Evolutionary conservation across 2,329 filamentous ascomycete species (phyloP).

Genomic region (Fusarium napiforme): DNA sequence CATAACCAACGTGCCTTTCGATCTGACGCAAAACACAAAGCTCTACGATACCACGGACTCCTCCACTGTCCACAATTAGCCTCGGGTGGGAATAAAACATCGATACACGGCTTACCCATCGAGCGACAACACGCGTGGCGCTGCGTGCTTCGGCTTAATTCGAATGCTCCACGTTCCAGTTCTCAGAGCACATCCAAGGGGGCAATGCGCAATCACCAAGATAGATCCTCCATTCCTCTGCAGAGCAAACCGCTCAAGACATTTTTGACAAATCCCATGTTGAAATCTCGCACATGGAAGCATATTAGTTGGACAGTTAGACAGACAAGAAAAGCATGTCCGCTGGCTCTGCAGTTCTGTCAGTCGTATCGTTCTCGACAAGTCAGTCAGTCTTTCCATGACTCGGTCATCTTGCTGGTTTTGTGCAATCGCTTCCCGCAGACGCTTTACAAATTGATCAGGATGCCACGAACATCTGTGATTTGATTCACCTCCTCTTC

Average conservation of each 20-base stretch:
- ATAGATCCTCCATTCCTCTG: background rate
- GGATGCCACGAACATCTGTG: slow-evolving; percentile 13
- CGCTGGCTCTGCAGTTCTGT: slow-evolving; percentile 1
- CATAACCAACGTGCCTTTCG: background rate
- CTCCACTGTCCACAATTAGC: background rate
- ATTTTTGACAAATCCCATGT: slow-evolving; percentile 21
- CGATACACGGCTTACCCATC: background rate
- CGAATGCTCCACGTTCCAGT: slow-evolving; percentile 17
- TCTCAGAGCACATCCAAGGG: background rate
- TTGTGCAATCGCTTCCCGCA: background rate
- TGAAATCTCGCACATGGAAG: slow-evolving; percentile 5
- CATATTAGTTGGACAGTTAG: slow-evolving; percentile 15
- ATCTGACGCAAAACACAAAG: slow-evolving; percentile 5
- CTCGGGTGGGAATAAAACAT: accelerated
- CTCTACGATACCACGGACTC: slow-evolving; percentile 15
- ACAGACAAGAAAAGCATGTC: slow-evolving; percentile 17
- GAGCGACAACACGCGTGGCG: slow-evolving; percentile 1
- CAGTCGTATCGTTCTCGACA: background rate
- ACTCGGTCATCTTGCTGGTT: background rate
- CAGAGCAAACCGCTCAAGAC: background rate
- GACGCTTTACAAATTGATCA: background rate
- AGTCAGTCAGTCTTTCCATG: background rate
- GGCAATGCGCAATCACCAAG: slow-evolving; percentile 1
- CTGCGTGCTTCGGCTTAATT: slow-evolving; percentile 15
- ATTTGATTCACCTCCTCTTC: background rate